Percentiles rank a stretch among this genome's conserved stretches.
Evolutionary conservation across 1,284 basidiomycete species (phyloP).

Genomic region (Trichosporon asahii): DNA sequence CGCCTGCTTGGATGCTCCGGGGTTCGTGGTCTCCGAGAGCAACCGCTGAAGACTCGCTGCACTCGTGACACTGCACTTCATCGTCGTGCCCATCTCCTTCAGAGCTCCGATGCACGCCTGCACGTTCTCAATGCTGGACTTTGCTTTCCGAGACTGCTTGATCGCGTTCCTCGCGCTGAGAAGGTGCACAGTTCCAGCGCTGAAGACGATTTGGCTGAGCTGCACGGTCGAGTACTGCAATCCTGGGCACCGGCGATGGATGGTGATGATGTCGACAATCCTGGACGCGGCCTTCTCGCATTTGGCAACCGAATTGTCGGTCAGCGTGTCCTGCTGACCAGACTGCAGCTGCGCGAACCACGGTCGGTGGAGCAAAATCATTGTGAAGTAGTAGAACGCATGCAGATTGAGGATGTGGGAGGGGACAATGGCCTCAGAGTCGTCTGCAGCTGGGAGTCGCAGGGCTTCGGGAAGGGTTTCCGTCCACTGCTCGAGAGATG

Average conservation of each 20-base stretch:
- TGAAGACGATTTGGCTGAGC: constrained; percentile 35
- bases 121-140: constrained; percentile 21
- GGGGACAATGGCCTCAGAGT: constrained; percentile 14
- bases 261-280: constrained; percentile 28
- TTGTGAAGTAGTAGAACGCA: constrained; percentile 25
- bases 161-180: constrained; percentile 28
- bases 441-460: constrained; percentile 10
- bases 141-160: constrained; percentile 21
- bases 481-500: constrained; percentile 24
- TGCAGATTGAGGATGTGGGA: constrained; percentile 34
- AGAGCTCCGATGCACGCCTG: constrained; percentile 26
- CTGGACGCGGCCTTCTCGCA: constrained; percentile 23
- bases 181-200: constrained; percentile 36
- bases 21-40: constrained; percentile 18
- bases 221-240: constrained; percentile 38
- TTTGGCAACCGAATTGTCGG: constrained; percentile 17
- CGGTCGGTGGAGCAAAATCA: constrained; percentile 33
- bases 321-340: constrained; percentile 1
- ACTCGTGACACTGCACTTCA: constrained; percentile 17
- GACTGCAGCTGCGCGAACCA: constrained; percentile 20
- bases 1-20: not conserved
- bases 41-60: constrained; percentile 17
- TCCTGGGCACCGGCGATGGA: constrained; percentile 31
- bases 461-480: constrained; percentile 24
- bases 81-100: constrained; percentile 25